Percentiles rank a stretch among this genome's conserved stretches.
Evolutionary conservation across 1,284 basidiomycete genomes (phyloP).

Genomic region (Cryptococcus depauperatus): DNA sequence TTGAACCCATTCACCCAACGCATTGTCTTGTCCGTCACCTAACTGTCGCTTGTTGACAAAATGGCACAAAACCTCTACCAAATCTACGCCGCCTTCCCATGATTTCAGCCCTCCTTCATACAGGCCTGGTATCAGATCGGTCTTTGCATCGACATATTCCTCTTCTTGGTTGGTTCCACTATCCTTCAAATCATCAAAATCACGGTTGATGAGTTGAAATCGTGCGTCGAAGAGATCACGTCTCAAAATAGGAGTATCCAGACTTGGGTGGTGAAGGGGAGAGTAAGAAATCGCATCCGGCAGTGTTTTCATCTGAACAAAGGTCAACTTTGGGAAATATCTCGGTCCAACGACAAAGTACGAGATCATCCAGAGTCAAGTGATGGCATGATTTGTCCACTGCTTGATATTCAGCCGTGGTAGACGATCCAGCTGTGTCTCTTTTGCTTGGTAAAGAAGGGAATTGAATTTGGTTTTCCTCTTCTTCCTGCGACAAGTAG

Average conservation of each 20-base stretch:
- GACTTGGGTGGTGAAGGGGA: conserved; percentile 22
- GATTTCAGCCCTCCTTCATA: conserved; percentile 97
- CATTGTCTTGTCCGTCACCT: conserved; percentile 6
- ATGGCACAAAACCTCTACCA: conserved; percentile 55
- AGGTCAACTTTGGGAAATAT: neutral
- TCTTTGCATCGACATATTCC: conserved; percentile 65
- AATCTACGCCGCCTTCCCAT: conserved; percentile 91
- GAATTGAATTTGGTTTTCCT: conserved; percentile 18
- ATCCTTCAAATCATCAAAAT: neutral
- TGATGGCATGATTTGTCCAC: conserved; percentile 17
- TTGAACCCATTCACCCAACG: conserved; percentile 27
- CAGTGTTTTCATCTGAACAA: conserved; percentile 29
- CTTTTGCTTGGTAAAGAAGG: conserved; percentile 3
- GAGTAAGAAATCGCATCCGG: conserved; percentile 41
- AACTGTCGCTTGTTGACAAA: conserved; percentile 33
- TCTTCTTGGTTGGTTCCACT: conserved; percentile 23
- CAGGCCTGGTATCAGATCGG: conserved; percentile 81
- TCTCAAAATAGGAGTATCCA: conserved; percentile 47
- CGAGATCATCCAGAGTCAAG: conserved; percentile 35
- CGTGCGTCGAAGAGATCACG: conserved; percentile 89
- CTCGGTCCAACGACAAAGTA: conserved; percentile 10
- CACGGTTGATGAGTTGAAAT: conserved; percentile 65
- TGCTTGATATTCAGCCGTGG: neutral
- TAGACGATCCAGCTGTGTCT: conserved; percentile 1
- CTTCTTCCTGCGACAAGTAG: conserved; percentile 9